Evolutionary conservation across 2,329 filamentous ascomycete genomes (phyloP).

Genomic region (Colletotrichum eremochloae): DNA sequence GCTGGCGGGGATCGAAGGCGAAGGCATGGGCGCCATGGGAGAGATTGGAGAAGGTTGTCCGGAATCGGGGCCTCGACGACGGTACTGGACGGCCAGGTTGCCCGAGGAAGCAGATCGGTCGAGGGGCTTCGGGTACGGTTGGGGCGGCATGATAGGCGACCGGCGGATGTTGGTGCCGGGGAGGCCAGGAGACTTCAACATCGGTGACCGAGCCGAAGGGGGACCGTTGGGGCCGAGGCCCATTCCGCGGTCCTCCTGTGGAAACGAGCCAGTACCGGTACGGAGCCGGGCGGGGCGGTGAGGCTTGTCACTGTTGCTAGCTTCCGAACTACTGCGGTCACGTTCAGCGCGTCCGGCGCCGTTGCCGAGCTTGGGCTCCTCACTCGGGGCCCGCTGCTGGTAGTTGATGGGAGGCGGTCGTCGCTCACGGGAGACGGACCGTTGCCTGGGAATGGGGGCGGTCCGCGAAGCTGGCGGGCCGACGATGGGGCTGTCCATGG

Average conservation of each 20-base stretch:
- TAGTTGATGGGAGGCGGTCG: conserved; percentile 61
- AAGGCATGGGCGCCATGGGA: conserved; percentile 52
- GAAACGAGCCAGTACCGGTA: conserved; percentile 41
- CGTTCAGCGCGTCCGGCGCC: conserved; percentile 56
- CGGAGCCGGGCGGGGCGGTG: conserved; percentile 52
- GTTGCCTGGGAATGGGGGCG: conserved; percentile 46
- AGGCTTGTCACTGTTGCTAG: conserved; percentile 60
- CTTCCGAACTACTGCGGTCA: conserved; percentile 68
- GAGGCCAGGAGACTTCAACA: conserved; percentile 60
- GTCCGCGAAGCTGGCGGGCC: conserved; percentile 43
- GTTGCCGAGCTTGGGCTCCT: conserved; percentile 53
- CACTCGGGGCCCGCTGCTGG: conserved; percentile 58
- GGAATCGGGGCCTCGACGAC: conserved; percentile 52
- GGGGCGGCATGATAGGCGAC: conserved; percentile 63
- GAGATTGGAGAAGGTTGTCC: conserved; percentile 62
- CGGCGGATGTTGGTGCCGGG: conserved; percentile 63
- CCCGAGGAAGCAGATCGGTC: conserved; percentile 49
- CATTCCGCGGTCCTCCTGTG: conserved; percentile 43
- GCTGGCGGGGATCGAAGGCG: conserved; percentile 51
- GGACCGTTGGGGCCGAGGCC: conserved; percentile 19
- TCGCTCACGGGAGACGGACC: conserved; percentile 59
- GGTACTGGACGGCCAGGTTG: conserved; percentile 52
- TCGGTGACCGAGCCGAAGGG: conserved; percentile 48
- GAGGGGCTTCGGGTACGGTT: conserved; percentile 52
- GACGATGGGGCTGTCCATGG: conserved; percentile 7